Base-by-base conservation (phyloP, 106 monocot species). In the Dactylorhiza incarnata region DNA sequence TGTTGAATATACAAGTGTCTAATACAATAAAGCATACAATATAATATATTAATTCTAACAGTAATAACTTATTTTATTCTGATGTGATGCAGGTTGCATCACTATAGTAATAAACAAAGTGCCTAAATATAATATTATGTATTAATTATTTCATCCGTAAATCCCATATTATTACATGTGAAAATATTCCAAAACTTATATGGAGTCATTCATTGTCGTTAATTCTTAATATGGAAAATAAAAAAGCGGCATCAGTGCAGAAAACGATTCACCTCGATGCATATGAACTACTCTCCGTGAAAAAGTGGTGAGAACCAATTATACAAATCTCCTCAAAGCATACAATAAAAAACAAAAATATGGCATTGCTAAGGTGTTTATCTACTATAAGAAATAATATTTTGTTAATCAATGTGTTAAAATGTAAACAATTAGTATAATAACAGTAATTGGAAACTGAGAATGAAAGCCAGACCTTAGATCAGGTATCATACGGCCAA, bases 381-480 rank as follows among this genome's bases (percentile, higher is more conserved):
- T 65, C 65, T 65, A 65, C 65, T 29, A 13, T 65, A 46, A 69
- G 69, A 69, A 69, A 45, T 6, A 45, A 45, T 17, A 44, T 69
- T 69, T 69, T 46, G 10, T 46, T 46, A 65, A 29, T 29, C 29
- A 29, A 65, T 13, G 29, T 29, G 65, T 65, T 65, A 26, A 65
- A 20, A 65, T 65, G 7, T 63, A 63, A 24, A 44, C 45, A 69
- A 69, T 44, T 17, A 69, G 13, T 24, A 69, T 44, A 14, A 69
- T 7, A n/a, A 24, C 5, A 43, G 17, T 17, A 69, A n/a, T 45
- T 45, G 5, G 45, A 69, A 66, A 11, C 66, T 37, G 13, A 46
- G 69, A 17, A 16, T 69, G 47, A 55, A 68, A 29, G 26, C 29
- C 22, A 7, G 80, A 95, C 94, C 94, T 91, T 73, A 84, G 83